Evolutionary conservation across 805 yeast genomes (phyloP).

Genomic region (Candida bentonensis): DNA sequence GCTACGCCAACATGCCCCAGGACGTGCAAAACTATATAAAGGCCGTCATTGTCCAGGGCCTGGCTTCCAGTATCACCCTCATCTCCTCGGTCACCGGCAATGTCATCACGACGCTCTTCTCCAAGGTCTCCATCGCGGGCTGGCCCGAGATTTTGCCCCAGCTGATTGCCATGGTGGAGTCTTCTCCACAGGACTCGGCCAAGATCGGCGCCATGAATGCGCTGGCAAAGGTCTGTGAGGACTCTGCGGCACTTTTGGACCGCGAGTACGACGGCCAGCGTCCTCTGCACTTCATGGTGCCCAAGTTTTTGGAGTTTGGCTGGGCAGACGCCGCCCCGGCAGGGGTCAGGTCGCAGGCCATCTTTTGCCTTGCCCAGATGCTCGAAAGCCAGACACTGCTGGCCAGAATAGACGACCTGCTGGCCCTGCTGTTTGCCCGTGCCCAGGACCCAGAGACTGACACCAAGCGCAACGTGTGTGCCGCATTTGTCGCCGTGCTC

Average conservation of each 20-base stretch:
- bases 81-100: slow-evolving; percentile 84
- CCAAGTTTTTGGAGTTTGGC: slow-evolving; percentile 43
- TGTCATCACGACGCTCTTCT: slow-evolving; percentile 70
- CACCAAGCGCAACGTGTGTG: slow-evolving; percentile 64
- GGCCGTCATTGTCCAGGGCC: slow-evolving; percentile 29
- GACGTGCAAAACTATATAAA: slow-evolving; percentile 33
- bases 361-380: slow-evolving; percentile 64
- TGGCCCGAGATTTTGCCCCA: slow-evolving; percentile 72
- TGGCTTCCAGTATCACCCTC: slow-evolving; percentile 39
- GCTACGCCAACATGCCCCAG: slow-evolving; percentile 20
- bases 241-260: slow-evolving; percentile 53
- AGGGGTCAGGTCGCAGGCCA: slow-evolving; percentile 43
- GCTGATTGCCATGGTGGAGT: slow-evolving; percentile 45
- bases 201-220: slow-evolving; percentile 75
- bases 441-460: slow-evolving; percentile 48
- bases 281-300: slow-evolving; percentile 57
- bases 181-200: slow-evolving; percentile 30
- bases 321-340: slow-evolving; percentile 23
- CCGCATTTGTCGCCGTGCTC: slow-evolving; percentile 55
- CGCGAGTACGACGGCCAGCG: slow-evolving; percentile 47
- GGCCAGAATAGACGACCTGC: slow-evolving; percentile 49
- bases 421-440: slow-evolving; percentile 49
- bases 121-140: slow-evolving; percentile 46
- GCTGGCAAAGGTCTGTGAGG: slow-evolving; percentile 81
- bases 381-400: slow-evolving; percentile 53